Base-by-base conservation (phyloP, 768 basidiomycete genomes). In the Epithele typhae region DNA sequence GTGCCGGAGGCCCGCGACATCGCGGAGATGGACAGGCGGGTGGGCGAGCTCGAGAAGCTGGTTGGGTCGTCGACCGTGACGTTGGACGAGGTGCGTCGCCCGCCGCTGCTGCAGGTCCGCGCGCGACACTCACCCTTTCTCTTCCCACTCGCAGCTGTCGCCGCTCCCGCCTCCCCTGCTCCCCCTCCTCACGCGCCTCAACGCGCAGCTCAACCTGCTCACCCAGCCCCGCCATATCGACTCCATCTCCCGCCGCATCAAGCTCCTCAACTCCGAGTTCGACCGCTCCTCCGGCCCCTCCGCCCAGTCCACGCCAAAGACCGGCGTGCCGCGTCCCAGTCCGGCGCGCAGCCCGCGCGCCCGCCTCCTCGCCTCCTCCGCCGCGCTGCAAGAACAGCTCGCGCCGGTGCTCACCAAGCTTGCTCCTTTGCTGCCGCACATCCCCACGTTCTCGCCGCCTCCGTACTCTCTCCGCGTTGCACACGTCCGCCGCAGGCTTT, bases 221-320 rank as follows among this genome's bases (percentile, higher is more conserved):
- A 90, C 95, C 0, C 93, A 97, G 68, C 95, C 96, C 0, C 82
- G 94, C 14, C 93, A 98, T 60, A 84, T 98, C 40, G 96, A 99
- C 65, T 88, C 92, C 10, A 87, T 97, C 52, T 94, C 94, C 2
- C 81, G 95, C 4, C 84, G 95, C 4, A 78, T 98, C 51, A 99
- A 98, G 59, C 71, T 97, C 7, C 78, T 98, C 15, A 75, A 95
- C 12, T 85, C 92, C 1, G 96, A 99, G 65, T 78, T 99, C 41
- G 95, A 98, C 40, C 84, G 94, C 24, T 77, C 80, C 4, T 81
- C 84, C 25, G 35, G 63, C 46, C 32, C 65, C 40, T 67, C 60
- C 53, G 59, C 59, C 32, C 33, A 45, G 5, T 15, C 52, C 1
- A 25, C 45, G 3, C 27, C 47, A 2, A 43, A 55, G 3, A 36